These are phyloP conservation scores for Rhynchosporium graminicola DNA, from an alignment of 2,329 filamentous ascomycete genomes.

Conservation along the genomic window DNA sequence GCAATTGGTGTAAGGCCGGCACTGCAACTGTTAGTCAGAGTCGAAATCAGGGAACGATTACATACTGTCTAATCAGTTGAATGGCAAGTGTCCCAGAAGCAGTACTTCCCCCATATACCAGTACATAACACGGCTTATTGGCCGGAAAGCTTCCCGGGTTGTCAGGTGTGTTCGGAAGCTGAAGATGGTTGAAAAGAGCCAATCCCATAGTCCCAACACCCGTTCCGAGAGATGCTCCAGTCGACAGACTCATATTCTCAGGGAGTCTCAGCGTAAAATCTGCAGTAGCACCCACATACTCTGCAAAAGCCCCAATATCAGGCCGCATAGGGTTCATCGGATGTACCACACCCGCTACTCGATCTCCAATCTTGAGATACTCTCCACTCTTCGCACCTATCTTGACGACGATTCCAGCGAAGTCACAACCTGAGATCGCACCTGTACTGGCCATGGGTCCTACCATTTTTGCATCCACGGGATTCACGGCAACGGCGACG, in stretches of 20 bases:
- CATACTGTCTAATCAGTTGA: constrained; percentile 45
- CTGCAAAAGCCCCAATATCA: constrained; percentile 46
- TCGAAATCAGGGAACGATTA: background rate
- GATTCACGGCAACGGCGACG: constrained; percentile 45
- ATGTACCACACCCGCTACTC: constrained; percentile 21
- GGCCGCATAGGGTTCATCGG: constrained; percentile 19
- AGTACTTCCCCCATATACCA: constrained; percentile 50
- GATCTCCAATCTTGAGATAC: constrained; percentile 32
- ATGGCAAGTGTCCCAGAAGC: constrained; percentile 47
- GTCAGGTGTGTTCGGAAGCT: constrained; percentile 12
- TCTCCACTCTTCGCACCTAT: constrained; percentile 42
- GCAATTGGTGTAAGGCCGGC: constrained; percentile 33
- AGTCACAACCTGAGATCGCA: constrained; percentile 28
- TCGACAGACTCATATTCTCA: constrained; percentile 32
- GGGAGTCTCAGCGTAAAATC: constrained; percentile 46
- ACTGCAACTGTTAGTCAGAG: constrained; percentile 4
- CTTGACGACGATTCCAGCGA: constrained; percentile 43
- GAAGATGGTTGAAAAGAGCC: constrained; percentile 6
- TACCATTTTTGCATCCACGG: constrained; percentile 41
- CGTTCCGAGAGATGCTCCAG: constrained; percentile 3
- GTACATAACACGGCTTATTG: constrained; percentile 34
- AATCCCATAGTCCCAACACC: constrained; percentile 13
- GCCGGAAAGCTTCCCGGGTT: constrained; percentile 10
- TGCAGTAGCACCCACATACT: constrained; percentile 42
- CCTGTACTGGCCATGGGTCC: constrained; percentile 15